phyloP scores from a whole-genome alignment of 2,329 filamentous ascomycete genomes.

The Verticillium tricorpus region DNA sequence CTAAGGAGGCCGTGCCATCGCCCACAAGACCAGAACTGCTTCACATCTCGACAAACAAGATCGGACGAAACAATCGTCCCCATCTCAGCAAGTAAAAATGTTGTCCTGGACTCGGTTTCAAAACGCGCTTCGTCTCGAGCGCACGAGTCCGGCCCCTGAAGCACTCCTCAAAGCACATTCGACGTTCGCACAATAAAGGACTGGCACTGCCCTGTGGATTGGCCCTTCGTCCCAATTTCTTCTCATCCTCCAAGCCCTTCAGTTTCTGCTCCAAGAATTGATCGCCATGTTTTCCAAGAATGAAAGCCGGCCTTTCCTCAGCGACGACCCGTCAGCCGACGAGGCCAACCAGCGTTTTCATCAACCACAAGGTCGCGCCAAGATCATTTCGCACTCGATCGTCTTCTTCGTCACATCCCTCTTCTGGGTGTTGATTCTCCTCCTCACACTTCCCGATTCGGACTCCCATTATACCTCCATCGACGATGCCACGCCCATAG shows the following conservation, averaged over 20 bases:
- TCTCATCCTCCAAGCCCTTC: not conserved
- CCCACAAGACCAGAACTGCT: not conserved
- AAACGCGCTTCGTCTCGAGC: not conserved
- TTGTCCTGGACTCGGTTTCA: not conserved
- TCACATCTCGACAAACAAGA: not conserved
- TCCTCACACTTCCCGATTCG: constrained; percentile 7
- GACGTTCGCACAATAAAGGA: not conserved
- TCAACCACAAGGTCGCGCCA: not conserved
- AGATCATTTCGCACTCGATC: not conserved
- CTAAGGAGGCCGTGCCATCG: not conserved
- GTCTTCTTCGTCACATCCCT: constrained; percentile 17
- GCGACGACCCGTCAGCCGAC: not conserved
- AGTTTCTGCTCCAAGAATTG: not conserved
- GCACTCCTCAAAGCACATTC: not conserved
- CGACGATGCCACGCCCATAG: not conserved
- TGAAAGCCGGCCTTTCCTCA: constrained; percentile 2
- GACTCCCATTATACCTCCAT: not conserved
- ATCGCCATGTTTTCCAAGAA: constrained; percentile 3
- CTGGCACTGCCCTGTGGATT: not conserved
- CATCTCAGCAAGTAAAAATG: not conserved
- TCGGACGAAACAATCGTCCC: not conserved
- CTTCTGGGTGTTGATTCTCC: constrained; percentile 15
- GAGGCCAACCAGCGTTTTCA: not conserved
- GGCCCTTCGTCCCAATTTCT: not conserved
- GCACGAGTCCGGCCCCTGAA: not conserved